A percentile compares a stretch with the other conserved stretches of the same genome.
phyloP scores from a whole-genome alignment of 257 asterid genomes.

The Solanum infundibuliforme region DNA sequence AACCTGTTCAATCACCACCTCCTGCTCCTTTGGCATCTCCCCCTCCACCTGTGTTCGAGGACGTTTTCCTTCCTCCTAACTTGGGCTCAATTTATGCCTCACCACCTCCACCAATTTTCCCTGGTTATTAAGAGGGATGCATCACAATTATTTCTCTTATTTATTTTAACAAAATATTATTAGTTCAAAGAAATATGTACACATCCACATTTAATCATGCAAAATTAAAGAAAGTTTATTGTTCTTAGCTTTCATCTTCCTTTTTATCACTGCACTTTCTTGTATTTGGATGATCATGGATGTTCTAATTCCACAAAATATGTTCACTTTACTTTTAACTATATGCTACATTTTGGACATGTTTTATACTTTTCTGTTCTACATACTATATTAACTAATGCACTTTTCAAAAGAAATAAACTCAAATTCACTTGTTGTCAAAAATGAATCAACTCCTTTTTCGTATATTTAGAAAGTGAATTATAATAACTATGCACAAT shows the following conservation, averaged over 20 bases:
- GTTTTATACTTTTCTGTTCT: not conserved
- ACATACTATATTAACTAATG: not conserved
- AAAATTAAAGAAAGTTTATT: not conserved
- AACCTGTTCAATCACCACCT: conserved; percentile 3
- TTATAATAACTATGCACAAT: not conserved
- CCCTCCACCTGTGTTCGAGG: conserved; percentile 22
- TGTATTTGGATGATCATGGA: not conserved
- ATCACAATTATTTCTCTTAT: not conserved
- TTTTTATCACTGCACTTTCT: not conserved
- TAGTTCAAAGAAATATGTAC: not conserved
- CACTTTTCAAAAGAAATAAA: not conserved
- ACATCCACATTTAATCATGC: not conserved
- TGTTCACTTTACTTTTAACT: not conserved
- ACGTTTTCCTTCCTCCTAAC: conserved; percentile 28
- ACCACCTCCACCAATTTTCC: conserved; percentile 73
- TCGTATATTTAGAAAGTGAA: not conserved
- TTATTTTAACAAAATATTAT: not conserved
- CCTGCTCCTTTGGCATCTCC: conserved; percentile 19
- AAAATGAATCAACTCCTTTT: not conserved
- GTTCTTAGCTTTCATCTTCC: not conserved
- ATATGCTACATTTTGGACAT: not conserved
- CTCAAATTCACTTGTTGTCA: not conserved
- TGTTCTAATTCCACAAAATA: not conserved
- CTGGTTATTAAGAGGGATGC: conserved; percentile 34
- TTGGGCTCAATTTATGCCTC: conserved; percentile 29